Evolutionary conservation across 2,329 filamentous ascomycete species (phyloP), one percentile per base, ranked within the genome.

Genomic region (Emergomyces pasteurianus): DNA sequence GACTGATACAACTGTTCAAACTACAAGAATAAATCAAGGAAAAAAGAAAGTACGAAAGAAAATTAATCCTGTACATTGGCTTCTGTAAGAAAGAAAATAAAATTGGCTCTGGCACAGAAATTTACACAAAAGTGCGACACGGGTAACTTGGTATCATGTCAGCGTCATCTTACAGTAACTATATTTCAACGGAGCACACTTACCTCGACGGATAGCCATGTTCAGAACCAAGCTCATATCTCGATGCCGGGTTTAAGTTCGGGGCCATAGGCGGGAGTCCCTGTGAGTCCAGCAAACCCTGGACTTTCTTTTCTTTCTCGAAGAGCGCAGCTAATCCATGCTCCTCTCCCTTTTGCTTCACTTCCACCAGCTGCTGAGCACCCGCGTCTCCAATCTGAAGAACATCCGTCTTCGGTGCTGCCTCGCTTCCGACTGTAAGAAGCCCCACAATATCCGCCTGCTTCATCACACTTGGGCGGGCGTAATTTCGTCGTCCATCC

Each of bases 191-290:
- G 56, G 60, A 63, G 43, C 58, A 40, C 28, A 14, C 63, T 62
- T 77, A 90, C 88, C 79, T 74, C 58, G 82, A 80, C 40, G 82
- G 78, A 75, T 95, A 96, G 62, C 87, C 82, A 70, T 87, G 82
- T 23, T 64, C 73, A 38, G 65, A 38, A 64, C 77, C 76, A 69
- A 95, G 85, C 75, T 86, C 84, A 74, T 91, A 85, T 71, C 86
- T 77, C 54, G 74, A 74, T 66, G 75, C 74, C 62, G 80, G 68
- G 66, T 79, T 83, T 74, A 86, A 77, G n/a, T 89, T 86, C 69
- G 85, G 86, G 18, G 92, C 94, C 70, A 88, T 77, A n/a, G 94
- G 94, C 61, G 94, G 94, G 75, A 99, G 75, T 1, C 92, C 92
- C 68, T 87, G 81, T 52, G 87, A 81, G 58, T 89, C 86, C 64